Evolutionary conservation across 805 yeast genomes (phyloP), one percentile per base, ranked within the genome.

Genomic region (Sungouiozyma ichnusensis): DNA sequence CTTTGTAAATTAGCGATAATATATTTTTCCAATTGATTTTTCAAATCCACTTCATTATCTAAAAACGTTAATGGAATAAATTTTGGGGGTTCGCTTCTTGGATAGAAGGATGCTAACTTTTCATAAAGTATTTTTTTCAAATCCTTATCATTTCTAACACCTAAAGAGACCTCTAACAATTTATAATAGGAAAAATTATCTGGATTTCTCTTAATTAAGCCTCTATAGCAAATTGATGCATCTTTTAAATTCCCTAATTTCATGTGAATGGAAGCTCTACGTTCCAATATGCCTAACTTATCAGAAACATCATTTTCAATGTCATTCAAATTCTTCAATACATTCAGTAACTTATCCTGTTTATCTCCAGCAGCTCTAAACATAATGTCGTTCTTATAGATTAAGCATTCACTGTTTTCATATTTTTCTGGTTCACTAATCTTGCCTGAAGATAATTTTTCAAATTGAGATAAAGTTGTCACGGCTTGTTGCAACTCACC

Each of bases 201-300:
- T 0, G 97, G 95, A 59, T 90, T 90, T 55, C 95, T 77, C 57
- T 82, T 77, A 44, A 90, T 68, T 44, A 90, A 68, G 43, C 71
- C 66, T 57, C 94, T 75, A 56, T 79, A 84, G 34, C 76, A 68
- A 39, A 72, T 52, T 15, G 85, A 76, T 1, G 96, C 90, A 41
- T 84, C 85, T 42, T 74, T 67, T 13, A 57, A 54, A 36, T 68
- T 65, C 8, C 77, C 82, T 44, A 84, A 62, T 34, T 76, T 69
- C 59, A 77, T 62, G 42, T 78, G 69, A 50, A 80, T 77, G 41
- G 71, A 64, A 3, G 87, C 96, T 49, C 73, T 73, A 54, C 72
- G 72, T 59, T 87, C 95, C 50, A 75, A 56, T 43, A 77, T 69
- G 11, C 81, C 72, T 33, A 74, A 64, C 33, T 74, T 73, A 57